Percentiles rank a stretch among this genome's conserved stretches.
Conservation (phyloP, 2,329 filamentous ascomycete species). For the Penicillium sp. region DNA sequence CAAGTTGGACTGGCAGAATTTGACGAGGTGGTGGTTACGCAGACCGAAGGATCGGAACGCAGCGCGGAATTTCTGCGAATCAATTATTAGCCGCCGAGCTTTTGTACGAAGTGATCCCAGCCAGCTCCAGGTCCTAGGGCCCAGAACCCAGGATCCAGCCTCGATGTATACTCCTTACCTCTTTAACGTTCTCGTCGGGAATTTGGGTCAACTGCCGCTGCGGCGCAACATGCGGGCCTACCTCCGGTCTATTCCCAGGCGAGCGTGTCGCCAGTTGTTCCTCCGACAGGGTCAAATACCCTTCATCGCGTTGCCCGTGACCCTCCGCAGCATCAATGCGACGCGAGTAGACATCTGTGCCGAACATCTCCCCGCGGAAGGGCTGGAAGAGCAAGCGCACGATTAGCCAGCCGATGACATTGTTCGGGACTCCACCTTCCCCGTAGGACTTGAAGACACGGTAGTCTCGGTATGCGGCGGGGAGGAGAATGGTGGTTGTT, state of each 20-base stretch:
- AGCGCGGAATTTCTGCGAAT: slow-evolving; percentile 29
- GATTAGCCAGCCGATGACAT: slow-evolving; percentile 40
- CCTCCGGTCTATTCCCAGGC: slow-evolving; percentile 23
- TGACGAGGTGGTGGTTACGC: slow-evolving; percentile 34
- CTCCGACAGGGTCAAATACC: slow-evolving; percentile 20
- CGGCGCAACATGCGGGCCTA: slow-evolving; percentile 35
- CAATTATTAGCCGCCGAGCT: neutral
- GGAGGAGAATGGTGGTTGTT: slow-evolving; percentile 22
- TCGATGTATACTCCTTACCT: slow-evolving; percentile 24
- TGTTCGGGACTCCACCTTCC: slow-evolving; percentile 41
- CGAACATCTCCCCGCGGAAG: slow-evolving; percentile 32
- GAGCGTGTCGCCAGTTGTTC: slow-evolving; percentile 21
- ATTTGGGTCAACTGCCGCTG: slow-evolving; percentile 36
- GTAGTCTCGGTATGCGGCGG: slow-evolving; percentile 39
- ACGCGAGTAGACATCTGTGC: slow-evolving; percentile 31
- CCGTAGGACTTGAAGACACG: slow-evolving; percentile 41
- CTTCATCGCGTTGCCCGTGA: slow-evolving; percentile 25
- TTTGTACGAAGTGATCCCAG: too few relatives aligned
- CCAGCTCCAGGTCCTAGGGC: too few relatives aligned
- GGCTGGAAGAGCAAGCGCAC: slow-evolving; percentile 30
- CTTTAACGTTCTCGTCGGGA: slow-evolving; percentile 24
- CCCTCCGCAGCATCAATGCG: slow-evolving; percentile 29
- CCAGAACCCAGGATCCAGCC: too few relatives aligned
- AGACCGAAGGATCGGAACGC: slow-evolving; percentile 27
- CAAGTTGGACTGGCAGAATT: slow-evolving; percentile 27